phyloP scores from a whole-genome alignment of 805 yeast genomes.

The Teunomyces stri region DNA sequence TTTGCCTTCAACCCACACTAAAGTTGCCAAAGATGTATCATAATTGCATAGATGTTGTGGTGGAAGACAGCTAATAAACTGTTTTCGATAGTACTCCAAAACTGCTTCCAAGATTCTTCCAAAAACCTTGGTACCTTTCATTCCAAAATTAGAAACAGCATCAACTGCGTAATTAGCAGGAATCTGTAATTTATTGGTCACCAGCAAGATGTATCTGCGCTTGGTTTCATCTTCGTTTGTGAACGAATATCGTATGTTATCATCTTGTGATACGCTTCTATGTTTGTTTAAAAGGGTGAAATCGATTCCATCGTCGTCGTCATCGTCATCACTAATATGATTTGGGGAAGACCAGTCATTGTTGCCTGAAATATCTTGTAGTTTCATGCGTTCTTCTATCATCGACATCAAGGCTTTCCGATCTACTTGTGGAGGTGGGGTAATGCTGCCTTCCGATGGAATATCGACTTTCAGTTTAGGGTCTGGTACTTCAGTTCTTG shows the following conservation, averaged over 20 bases:
- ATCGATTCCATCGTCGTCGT: slow-evolving; percentile 13
- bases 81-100: slow-evolving; percentile 7
- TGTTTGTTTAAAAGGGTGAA: slow-evolving; percentile 6
- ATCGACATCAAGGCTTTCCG: neutral
- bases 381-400: neutral
- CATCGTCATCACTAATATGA: slow-evolving; percentile 7
- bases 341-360: slow-evolving; percentile 2
- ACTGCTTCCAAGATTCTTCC: slow-evolving; percentile 19
- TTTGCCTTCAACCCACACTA: slow-evolving; percentile 42
- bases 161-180: slow-evolving; percentile 6
- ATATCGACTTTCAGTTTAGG: neutral
- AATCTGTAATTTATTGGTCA: slow-evolving; percentile 25
- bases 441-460: neutral
- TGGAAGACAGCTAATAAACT: slow-evolving; percentile 10
- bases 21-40: slow-evolving; percentile 13
- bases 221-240: slow-evolving; percentile 21
- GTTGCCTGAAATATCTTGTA: neutral
- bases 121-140: slow-evolving; percentile 29
- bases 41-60: slow-evolving; percentile 10
- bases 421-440: slow-evolving; percentile 11
- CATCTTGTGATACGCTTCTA: neutral
- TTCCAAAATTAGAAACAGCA: slow-evolving; percentile 11
- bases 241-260: slow-evolving; percentile 18
- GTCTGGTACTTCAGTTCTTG: neutral
- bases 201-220: slow-evolving; percentile 28